Base-by-base conservation (phyloP, 2,329 filamentous ascomycete species). In the Samsoniella hepiali region DNA sequence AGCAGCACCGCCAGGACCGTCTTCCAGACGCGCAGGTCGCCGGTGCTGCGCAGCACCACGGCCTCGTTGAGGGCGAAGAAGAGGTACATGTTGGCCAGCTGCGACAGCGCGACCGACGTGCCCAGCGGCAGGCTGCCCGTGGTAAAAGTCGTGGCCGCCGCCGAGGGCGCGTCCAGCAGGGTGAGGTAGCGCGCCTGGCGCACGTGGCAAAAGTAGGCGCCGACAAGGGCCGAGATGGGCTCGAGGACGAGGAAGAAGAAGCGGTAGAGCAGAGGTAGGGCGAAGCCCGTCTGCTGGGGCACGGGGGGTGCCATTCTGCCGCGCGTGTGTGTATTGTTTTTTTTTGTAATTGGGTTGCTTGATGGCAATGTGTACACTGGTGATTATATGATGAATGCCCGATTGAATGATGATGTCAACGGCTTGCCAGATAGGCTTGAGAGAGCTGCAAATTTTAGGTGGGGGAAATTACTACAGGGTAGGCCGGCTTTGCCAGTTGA, bases 51-150 rank as follows among this genome's bases (percentile, higher is more conserved):
- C 67, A 94, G 81, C 13, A 94, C 87, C 31, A 92, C 76, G 2
- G 89, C 89, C 76, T 95, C 90, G 76, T 90, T 91, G 70, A 94
- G 76, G 62, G 89, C 86, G 74, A 93, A 91, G 64, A 91, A 83
- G 45, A 93, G 75, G 76, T 93, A 94, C 66, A 93, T 79, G 75
- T 92, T 93, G 50, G 88, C 89, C 38, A 94, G 83, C 76, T 94
- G 91, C 22, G 87, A 86, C 69, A 93, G 79, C 47, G 86, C 86
- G 64, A 93, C 85, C 10, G 84, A 83, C 1, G 88, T 89, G 47
- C 81, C 82, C 42, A 83, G 76, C 1, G 89, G 85, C 7, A 88
- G 31, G 75, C 69, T 34, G 73, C 54, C 2, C 36, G 36, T 42
- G 15, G 58, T 15, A 9, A 38, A 50, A 34, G 32, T 51, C 17